These are phyloP conservation scores for Neurospora sp. DNA, from an alignment of 495 filamentous ascomycete species.

Conservation along the genomic window DNA sequence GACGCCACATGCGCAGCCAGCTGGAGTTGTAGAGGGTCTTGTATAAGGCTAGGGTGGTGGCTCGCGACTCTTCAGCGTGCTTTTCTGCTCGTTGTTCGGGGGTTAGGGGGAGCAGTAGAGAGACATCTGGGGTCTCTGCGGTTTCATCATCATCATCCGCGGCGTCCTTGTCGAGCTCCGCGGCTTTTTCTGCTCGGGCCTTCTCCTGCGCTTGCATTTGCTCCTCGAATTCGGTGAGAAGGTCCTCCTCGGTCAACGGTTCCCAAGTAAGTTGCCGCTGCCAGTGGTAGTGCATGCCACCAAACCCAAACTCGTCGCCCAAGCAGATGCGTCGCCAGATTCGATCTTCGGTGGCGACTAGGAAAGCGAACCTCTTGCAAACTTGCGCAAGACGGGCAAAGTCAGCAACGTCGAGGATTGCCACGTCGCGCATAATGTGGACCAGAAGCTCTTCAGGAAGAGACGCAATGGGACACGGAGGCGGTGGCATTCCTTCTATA, in stretches of 20 bases:
- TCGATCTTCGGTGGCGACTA: conserved; percentile 74
- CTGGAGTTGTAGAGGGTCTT: conserved; percentile 34
- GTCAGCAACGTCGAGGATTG: conserved; percentile 64
- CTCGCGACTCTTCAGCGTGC: conserved; percentile 20
- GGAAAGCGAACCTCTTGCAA: conserved; percentile 77
- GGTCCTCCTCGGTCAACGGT: conserved; percentile 36
- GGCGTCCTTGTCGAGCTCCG: conserved; percentile 2
- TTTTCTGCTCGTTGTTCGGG: conserved; percentile 16
- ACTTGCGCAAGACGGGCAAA: conserved; percentile 73
- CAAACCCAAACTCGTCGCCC: conserved; percentile 64
- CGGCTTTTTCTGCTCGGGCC: neutral
- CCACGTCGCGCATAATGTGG: conserved; percentile 48
- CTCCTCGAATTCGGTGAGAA: conserved; percentile 14
- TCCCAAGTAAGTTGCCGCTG: conserved; percentile 51
- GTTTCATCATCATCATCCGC: neutral
- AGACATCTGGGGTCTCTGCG: conserved; percentile 1
- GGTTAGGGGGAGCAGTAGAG: conserved; percentile 9
- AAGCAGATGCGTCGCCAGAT: conserved; percentile 78
- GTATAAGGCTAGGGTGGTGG: conserved; percentile 30
- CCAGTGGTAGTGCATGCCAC: conserved; percentile 76
- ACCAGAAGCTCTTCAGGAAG: conserved; percentile 78
- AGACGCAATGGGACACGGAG: conserved; percentile 66
- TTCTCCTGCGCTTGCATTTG: neutral
- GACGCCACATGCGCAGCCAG: conserved; percentile 63
- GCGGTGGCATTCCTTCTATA: conserved; percentile 54